A percentile compares a stretch with the other conserved stretches of the same genome.
These are phyloP conservation scores for Mycena crocata DNA, from an alignment of 768 basidiomycete species.

Conservation along the genomic window DNA sequence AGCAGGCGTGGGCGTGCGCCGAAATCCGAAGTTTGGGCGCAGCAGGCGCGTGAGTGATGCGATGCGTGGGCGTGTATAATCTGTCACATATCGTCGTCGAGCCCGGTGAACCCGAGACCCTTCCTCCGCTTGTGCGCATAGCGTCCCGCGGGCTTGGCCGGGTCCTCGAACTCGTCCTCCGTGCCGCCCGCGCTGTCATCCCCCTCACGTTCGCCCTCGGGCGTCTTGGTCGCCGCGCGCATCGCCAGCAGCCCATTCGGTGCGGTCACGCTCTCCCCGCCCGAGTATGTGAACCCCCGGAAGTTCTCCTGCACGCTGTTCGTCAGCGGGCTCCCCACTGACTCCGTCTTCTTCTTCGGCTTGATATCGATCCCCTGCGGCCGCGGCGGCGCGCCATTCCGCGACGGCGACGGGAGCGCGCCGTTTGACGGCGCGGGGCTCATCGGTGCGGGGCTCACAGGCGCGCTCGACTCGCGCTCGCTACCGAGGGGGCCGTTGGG, in stretches of 20 bases:
- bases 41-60: slow-evolving; percentile 12
- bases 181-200: slow-evolving; percentile 68
- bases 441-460: slow-evolving; percentile 30
- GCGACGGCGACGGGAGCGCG: slow-evolving; percentile 9
- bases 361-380: slow-evolving; percentile 66
- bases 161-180: slow-evolving; percentile 84
- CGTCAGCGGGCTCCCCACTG: slow-evolving; percentile 78
- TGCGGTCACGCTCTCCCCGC: slow-evolving; percentile 72
- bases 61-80: slow-evolving; percentile 10
- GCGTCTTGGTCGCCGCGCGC: slow-evolving; percentile 33
- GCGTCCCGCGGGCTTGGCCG: slow-evolving; percentile 70
- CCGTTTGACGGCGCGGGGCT: slow-evolving; percentile 36
- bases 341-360: slow-evolving; percentile 57
- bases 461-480: slow-evolving; percentile 45
- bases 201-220: slow-evolving; percentile 45
- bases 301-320: slow-evolving; percentile 97
- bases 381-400: slow-evolving; percentile 33
- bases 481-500: slow-evolving; percentile 86
- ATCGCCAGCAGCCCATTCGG: slow-evolving; percentile 54
- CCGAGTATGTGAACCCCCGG: slow-evolving; percentile 91
- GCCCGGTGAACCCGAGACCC: slow-evolving; percentile 54
- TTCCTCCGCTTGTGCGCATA: slow-evolving; percentile 71
- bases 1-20: slow-evolving; percentile 1
- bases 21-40: no score
- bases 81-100: slow-evolving; percentile 49